phyloP scores from a whole-genome alignment of 352 stramenopile species.

The Thalassiosira exigua region DNA sequence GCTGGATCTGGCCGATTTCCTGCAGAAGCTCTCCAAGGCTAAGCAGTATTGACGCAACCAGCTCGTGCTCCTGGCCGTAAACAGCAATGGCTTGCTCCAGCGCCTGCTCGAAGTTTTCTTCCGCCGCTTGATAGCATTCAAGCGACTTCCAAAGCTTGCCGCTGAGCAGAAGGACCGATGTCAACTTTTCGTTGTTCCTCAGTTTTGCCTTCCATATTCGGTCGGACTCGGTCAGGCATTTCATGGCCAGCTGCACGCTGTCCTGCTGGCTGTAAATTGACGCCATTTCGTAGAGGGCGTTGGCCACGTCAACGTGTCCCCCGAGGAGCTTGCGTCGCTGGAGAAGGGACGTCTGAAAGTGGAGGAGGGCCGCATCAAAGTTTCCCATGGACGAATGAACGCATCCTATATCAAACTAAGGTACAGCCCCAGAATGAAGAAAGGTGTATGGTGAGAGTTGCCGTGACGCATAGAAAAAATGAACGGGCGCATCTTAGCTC shows the following conservation, averaged over 20 bases:
- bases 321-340: slow-evolving; percentile 49
- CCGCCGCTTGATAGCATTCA: slow-evolving; percentile 37
- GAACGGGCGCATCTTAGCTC: too few relatives aligned
- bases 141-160: slow-evolving; percentile 61
- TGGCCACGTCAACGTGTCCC: slow-evolving; percentile 61
- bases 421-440: background rate
- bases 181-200: slow-evolving; percentile 54
- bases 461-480: background rate
- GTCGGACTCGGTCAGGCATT: slow-evolving; percentile 55
- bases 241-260: slow-evolving; percentile 27
- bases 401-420: slow-evolving; percentile 65
- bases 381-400: slow-evolving; percentile 39
- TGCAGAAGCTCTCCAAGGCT: slow-evolving; percentile 61
- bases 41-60: slow-evolving; percentile 51
- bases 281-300: slow-evolving; percentile 63
- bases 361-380: slow-evolving; percentile 31
- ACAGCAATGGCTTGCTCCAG: slow-evolving; percentile 53
- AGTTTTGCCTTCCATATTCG: slow-evolving; percentile 61
- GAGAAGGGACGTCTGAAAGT: slow-evolving; percentile 50
- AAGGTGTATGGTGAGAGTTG: too few relatives aligned
- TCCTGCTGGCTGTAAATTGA: slow-evolving; percentile 35
- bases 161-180: slow-evolving; percentile 47
- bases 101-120: slow-evolving; percentile 56
- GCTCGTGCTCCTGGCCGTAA: slow-evolving; percentile 49
- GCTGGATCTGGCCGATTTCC: slow-evolving; percentile 54